Conservation (phyloP, 352 stramenopile genomes). For the Pythium utonaiense region DNA sequence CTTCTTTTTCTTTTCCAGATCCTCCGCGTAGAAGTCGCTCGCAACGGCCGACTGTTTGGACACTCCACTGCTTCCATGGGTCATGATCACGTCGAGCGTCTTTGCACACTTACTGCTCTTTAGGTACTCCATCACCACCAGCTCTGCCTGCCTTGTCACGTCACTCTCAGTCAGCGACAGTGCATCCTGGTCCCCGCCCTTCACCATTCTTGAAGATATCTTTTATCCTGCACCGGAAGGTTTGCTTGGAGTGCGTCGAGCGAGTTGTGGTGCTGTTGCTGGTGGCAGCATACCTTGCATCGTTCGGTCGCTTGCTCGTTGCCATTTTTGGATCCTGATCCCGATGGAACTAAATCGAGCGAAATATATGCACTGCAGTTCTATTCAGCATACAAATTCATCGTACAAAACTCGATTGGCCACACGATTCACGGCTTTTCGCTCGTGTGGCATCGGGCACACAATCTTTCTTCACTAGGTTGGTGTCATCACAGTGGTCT, state of each 20-base stretch:
- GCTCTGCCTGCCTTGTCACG: conserved; percentile 52
- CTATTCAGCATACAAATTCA: conserved; percentile 25
- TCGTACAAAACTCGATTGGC: conserved; percentile 17
- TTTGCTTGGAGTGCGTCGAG: too few relatives aligned
- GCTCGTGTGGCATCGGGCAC: background rate
- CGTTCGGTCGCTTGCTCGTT: background rate
- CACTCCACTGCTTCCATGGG: conserved; percentile 17
- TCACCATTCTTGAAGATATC: conserved; percentile 18
- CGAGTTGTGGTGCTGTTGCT: background rate
- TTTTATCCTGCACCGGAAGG: background rate
- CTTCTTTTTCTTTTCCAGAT: conserved; percentile 52
- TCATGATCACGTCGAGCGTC: conserved; percentile 52
- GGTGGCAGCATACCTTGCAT: too few relatives aligned
- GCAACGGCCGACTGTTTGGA: conserved; percentile 24
- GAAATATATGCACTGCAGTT: conserved; percentile 7
- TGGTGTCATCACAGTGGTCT: background rate
- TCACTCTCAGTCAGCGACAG: conserved; percentile 23
- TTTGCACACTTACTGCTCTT: conserved; percentile 52
- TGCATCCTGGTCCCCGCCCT: conserved; percentile 10
- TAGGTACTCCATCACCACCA: conserved; percentile 71
- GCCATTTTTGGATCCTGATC: background rate
- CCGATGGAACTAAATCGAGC: conserved; percentile 5
- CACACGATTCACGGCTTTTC: background rate
- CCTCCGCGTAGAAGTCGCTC: conserved; percentile 50
- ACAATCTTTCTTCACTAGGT: background rate